A percentile compares a stretch with the other conserved stretches of the same genome.
Evolutionary conservation across 306 rosid species (phyloP).

Genomic region (Luffa aegyptiaca): DNA sequence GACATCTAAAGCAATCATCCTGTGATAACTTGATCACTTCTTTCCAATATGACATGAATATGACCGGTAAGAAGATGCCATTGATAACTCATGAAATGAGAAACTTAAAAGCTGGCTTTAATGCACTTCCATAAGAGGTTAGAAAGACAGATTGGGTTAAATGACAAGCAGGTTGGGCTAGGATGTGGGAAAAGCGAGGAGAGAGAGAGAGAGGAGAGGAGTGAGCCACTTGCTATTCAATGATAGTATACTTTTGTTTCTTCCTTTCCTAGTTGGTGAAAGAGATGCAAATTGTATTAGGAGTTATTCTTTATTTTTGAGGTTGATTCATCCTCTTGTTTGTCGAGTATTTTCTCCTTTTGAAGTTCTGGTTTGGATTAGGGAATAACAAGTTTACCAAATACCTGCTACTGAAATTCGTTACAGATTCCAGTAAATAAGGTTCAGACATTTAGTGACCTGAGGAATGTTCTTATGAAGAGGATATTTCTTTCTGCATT

Average conservation of each 20-base stretch:
- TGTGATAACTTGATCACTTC: no score
- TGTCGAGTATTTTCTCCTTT: not conserved
- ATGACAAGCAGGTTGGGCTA: not conserved
- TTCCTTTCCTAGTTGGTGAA: not conserved
- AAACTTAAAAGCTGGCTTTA: not conserved
- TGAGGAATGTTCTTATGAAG: conserved; percentile 94
- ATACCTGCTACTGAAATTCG: not conserved
- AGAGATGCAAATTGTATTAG: not conserved
- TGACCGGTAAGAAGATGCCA: no score
- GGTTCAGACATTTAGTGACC: conserved; percentile 75
- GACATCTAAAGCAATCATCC: no score
- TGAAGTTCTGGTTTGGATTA: conserved; percentile 5
- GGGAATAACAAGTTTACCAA: not conserved
- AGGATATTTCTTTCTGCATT: conserved; percentile 94
- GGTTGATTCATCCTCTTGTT: not conserved
- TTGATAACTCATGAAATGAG: not conserved
- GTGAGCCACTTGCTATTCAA: not conserved
- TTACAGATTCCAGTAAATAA: conserved; percentile 90
- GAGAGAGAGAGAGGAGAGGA: not conserved
- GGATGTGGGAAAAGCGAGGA: not conserved
- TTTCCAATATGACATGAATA: no score
- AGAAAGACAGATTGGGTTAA: not conserved
- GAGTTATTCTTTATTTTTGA: not conserved
- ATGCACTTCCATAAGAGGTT: not conserved
- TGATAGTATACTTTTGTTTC: not conserved